Evolutionary conservation across 2,329 filamentous ascomycete species (phyloP), one percentile per base, ranked within the genome.

Genomic region (Diaporthe australafricana): DNA sequence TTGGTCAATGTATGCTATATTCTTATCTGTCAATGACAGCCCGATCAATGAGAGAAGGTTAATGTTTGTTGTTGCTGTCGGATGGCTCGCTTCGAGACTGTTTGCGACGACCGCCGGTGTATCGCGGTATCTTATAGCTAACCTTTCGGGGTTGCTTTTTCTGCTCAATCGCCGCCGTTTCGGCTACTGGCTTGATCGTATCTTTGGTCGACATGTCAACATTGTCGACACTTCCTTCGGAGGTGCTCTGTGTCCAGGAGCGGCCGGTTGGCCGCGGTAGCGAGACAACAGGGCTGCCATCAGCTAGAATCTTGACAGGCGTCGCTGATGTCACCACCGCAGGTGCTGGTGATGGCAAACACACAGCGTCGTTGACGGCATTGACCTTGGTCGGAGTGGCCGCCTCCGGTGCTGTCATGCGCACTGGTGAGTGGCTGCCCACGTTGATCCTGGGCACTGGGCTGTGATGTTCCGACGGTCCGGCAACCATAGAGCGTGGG

Each of bases 31-130:
- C 20, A 32, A 30, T 40, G 8, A 32, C n/a, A 38, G 16, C 40
- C 32, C 20, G 22, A 11, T 22, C 20, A 14, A n/a, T 32, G 14
- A 48, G 16, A 32, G 4, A 38, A 38, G 16, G 3, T 45, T 52
- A 72, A 42, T 42, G 40, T 20, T 40, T 70, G 25, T 47, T 45
- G 50, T 40, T 62, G 67, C 68, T 74, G 53, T 72, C 74, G 48
- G 50, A 75, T 42, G 84, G 84, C 75, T 87, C 85, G 73, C 85
- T 87, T 75, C 83, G 86, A 57, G 84, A 86, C 72, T 87, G 83
- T 27, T 83, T 79, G 47, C 84, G 81, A n/a, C 84, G 81, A 38
- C 20, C n/a, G 30, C 67, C 67, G 57, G 82, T 85, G 72, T 86
- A 86, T 69, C 74, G 57, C 50, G 79, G 76, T 17, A 69, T 72